Evolutionary conservation across 2,329 filamentous ascomycete species (phyloP), one percentile per base, ranked within the genome.

Genomic region (Hirsutella thompsonii): DNA sequence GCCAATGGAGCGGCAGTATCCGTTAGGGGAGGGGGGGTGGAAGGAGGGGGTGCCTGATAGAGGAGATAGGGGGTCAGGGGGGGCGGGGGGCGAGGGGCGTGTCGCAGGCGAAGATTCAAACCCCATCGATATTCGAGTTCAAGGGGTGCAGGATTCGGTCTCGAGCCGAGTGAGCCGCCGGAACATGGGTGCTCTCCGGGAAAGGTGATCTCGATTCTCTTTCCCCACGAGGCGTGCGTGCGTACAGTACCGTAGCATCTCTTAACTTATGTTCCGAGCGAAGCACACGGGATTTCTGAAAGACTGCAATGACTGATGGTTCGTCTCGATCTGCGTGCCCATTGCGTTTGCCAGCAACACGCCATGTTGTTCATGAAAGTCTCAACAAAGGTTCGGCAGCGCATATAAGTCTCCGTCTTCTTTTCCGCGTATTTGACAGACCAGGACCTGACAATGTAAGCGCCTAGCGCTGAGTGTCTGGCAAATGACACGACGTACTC

Each of bases 131-230:
- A 8, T 10, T 13, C 4, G 11, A 4, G 36, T 28, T 47, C 14
- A 2, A 18, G 16, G 57, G 48, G 56, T 59, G 58, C 55, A 48
- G 50, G 43, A 38, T 46, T 60, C 53, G 55, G 57, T 52, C 54
- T 58, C 49, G 52, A 61, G 58, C 61, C 61, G 61, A 61, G 51
- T 53, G 52, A 60, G 56, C 53, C 55, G 57, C 58, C 56, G 51
- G 47, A 41, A 43, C 43, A 41, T 38, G 26, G 39, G 29, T 29
- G 40, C 42, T 37, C 43, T 42, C 42, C 29, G 35, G 23, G 23
- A 26, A 29, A 44, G 37, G 32, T 45, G 46, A 55, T 58, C 51
- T 56, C 48, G 47, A 55, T 55, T 48, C 29, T 38, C 32, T 39
- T 16, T 14, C 10, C 10, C 14, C 11, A 18, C 11, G 39, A 20